Evolutionary conservation across 1,139 yeast genomes (phyloP).

Genomic region (Hyphopichia buzzinii): DNA sequence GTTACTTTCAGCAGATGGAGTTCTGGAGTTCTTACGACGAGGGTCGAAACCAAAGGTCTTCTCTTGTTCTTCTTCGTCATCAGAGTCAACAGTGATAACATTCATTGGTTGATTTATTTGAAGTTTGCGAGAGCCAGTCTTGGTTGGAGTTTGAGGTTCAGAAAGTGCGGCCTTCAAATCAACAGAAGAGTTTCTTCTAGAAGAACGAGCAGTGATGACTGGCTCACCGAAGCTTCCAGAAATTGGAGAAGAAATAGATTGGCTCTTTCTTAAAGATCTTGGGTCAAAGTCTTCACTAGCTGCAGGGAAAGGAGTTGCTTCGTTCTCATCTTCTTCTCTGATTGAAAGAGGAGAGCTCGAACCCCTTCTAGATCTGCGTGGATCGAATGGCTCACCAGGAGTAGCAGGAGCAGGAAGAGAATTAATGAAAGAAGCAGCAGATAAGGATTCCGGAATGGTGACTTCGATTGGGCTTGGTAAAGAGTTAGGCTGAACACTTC

Average conservation of each 20-base stretch:
- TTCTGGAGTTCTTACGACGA: conserved; percentile 10
- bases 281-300: conserved; percentile 2
- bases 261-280: conserved; percentile 2
- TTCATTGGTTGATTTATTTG: conserved; percentile 1
- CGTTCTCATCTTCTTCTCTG: conserved; percentile 9
- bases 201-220: conserved; percentile 7
- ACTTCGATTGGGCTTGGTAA: conserved; percentile 27
- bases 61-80: conserved; percentile 14
- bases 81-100: conserved; percentile 10
- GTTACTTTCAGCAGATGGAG: neutral
- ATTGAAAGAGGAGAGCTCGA: conserved; percentile 14
- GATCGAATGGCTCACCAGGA: conserved; percentile 17
- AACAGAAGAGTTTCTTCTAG: conserved; percentile 7
- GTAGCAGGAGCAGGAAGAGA: conserved; percentile 11
- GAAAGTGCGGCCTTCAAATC: conserved; percentile 1
- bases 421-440: conserved; percentile 9
- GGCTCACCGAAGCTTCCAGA: conserved; percentile 8
- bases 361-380: conserved; percentile 17
- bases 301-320: conserved; percentile 6
- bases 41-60: conserved; percentile 23
- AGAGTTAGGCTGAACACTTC: conserved; percentile 28
- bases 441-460: conserved; percentile 20
- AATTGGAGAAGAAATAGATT: conserved; percentile 1
- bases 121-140: conserved; percentile 1
- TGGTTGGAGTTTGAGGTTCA: conserved; percentile 2